Conservation (phyloP, 2,329 filamentous ascomycete species). For the Trichoderma sp. region DNA sequence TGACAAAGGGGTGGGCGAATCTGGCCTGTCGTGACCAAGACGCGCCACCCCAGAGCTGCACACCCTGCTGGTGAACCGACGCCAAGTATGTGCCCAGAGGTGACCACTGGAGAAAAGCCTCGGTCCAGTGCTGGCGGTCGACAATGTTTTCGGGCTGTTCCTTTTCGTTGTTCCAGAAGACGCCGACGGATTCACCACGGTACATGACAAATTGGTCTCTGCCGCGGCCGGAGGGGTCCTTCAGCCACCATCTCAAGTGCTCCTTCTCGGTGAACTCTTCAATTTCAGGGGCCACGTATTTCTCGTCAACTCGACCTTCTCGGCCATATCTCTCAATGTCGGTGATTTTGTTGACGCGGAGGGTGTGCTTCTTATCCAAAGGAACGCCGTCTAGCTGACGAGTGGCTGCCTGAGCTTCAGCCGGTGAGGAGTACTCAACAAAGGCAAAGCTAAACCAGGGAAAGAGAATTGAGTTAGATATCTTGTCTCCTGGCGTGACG, state of each 20-base stretch:
- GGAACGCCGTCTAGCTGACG: conserved; percentile 83
- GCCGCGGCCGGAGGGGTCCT: conserved; percentile 74
- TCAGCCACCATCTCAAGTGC: conserved; percentile 90
- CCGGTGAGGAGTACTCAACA: conserved; percentile 89
- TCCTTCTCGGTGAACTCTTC: conserved; percentile 89
- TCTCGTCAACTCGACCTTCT: conserved; percentile 90
- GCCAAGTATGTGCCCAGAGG: conserved; percentile 91
- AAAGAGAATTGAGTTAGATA: neutral
- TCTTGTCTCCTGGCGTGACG: neutral
- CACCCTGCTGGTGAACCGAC: conserved; percentile 92
- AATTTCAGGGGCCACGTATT: conserved; percentile 79
- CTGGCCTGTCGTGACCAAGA: conserved; percentile 89
- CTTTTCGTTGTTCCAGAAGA: conserved; percentile 98
- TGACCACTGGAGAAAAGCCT: conserved; percentile 98
- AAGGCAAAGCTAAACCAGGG: conserved; percentile 75
- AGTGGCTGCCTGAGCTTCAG: conserved; percentile 85
- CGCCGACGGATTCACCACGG: conserved; percentile 85
- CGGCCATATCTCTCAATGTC: conserved; percentile 96
- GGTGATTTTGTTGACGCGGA: conserved; percentile 96
- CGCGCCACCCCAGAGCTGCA: conserved; percentile 92
- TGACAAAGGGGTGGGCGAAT: conserved; percentile 93
- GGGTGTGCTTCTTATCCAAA: conserved; percentile 94
- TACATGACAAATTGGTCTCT: conserved; percentile 97
- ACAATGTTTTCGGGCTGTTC: conserved; percentile 85
- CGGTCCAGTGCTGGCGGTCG: conserved; percentile 94